Percentiles rank a stretch among this genome's conserved stretches.
These are phyloP conservation scores for Blastocystis sp. DNA, from an alignment of 352 stramenopile species.

Conservation along the genomic window DNA sequence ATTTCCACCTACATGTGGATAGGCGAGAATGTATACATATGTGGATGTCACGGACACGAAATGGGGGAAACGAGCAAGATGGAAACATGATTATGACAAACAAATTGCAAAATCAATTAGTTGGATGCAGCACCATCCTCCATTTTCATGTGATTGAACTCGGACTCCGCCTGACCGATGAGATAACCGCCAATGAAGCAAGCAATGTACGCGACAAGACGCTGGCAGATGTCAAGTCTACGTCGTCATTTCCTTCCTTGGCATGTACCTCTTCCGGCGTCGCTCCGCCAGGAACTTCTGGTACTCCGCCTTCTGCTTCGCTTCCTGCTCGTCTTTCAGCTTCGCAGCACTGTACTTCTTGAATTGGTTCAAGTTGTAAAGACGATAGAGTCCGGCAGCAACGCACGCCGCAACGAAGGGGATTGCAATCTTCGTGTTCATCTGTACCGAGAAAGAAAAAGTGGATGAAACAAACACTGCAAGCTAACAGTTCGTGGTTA, in stretches of 20 bases:
- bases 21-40: too few species aligned
- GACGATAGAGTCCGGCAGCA: background rate
- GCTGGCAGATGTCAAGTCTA: background rate
- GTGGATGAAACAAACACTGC: background rate
- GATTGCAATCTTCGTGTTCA: background rate
- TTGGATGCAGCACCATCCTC: constrained; percentile 8
- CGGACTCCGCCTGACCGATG: background rate
- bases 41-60: too few species aligned
- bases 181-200: constrained; percentile 46
- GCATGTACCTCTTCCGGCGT: background rate
- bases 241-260: background rate
- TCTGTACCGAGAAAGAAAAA: background rate
- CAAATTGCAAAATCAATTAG: background rate
- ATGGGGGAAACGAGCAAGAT: too few species aligned
- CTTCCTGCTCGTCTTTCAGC: constrained; percentile 31
- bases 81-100: too few species aligned
- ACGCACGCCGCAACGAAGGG: background rate
- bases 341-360: constrained; percentile 50
- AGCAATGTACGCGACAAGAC: background rate
- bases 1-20: too few species aligned
- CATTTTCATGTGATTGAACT: background rate
- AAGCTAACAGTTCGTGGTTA: constrained; percentile 37
- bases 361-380: constrained; percentile 48
- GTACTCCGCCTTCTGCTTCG: constrained; percentile 46
- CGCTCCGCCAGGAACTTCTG: constrained; percentile 23